Percentiles rank a stretch among this genome's conserved stretches.
Conservation (phyloP, 176 grass and related monocot species). For the Avena eriantha region DNA sequence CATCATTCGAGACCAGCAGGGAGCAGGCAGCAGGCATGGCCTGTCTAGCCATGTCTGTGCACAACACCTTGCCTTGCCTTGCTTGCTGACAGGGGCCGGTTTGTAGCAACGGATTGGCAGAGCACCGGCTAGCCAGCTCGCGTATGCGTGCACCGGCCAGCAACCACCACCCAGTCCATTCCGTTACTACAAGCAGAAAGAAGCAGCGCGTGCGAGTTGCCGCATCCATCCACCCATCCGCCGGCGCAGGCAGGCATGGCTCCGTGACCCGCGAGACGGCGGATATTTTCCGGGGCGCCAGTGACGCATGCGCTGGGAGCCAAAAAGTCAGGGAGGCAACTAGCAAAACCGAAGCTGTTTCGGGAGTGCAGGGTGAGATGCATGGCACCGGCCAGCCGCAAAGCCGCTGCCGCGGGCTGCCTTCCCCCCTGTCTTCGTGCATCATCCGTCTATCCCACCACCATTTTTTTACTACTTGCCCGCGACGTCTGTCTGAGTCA, state of each 20-base stretch:
- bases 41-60: background rate
- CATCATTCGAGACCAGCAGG: constrained; percentile 4
- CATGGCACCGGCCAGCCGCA: constrained; percentile 58
- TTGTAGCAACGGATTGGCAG: background rate
- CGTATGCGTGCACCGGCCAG: constrained; percentile 12
- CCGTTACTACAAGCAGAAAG: background rate
- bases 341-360: background rate
- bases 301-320: background rate
- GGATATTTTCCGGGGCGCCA: background rate
- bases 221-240: constrained; percentile 13
- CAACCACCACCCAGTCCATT: background rate
- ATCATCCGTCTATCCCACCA: background rate
- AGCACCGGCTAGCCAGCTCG: background rate
- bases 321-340: constrained; percentile 17
- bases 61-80: background rate
- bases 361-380: constrained; percentile 38
- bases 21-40: background rate
- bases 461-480: background rate
- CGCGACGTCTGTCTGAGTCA: constrained; percentile 31
- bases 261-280: constrained; percentile 28
- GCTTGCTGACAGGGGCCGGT: background rate
- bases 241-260: background rate
- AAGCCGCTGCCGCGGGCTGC: constrained; percentile 9
- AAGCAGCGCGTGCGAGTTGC: background rate
- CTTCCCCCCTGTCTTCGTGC: constrained; percentile 14